These are phyloP conservation scores for Bonia amplexicaulis DNA, from an alignment of 176 grass and related monocot genomes.

Conservation along the genomic window DNA sequence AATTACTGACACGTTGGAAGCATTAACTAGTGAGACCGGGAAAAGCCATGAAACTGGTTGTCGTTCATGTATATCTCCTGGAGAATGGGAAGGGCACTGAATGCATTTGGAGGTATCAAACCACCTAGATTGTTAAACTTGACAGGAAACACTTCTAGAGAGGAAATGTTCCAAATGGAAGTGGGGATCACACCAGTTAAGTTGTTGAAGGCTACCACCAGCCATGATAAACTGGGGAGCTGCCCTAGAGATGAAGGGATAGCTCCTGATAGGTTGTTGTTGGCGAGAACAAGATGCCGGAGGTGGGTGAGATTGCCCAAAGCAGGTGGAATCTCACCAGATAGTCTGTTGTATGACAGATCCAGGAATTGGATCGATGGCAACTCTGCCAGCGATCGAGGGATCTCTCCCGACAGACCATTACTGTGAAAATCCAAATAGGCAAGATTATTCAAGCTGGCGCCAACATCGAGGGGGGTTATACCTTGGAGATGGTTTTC, in stretches of 20 bases:
- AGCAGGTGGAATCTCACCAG: neutral
- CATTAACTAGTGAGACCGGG: slow-evolving; percentile 21
- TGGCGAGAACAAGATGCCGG: neutral
- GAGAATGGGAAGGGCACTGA: neutral
- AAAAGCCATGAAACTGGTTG: slow-evolving; percentile 19
- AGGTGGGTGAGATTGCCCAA: neutral
- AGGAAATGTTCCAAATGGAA: slow-evolving; percentile 32
- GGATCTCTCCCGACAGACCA: too few species aligned
- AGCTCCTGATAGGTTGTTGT: neutral
- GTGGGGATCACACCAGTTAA: slow-evolving; percentile 9
- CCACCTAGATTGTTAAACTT: neutral
- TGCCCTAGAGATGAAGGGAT: slow-evolving; percentile 20
- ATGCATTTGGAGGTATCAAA: neutral
- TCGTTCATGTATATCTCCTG: neutral
- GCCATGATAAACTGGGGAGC: neutral
- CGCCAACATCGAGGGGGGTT: too few species aligned
- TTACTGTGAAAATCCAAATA: too few species aligned
- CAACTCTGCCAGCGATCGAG: too few species aligned
- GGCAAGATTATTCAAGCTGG: too few species aligned
- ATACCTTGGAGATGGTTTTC: too few species aligned
- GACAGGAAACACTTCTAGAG: neutral
- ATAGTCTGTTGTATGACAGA: too few species aligned
- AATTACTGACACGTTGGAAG: neutral
- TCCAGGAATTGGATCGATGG: too few species aligned
- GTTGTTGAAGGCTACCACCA: neutral